A percentile compares a stretch with the other conserved stretches of the same genome.
These are phyloP conservation scores for Podospora comata DNA, from an alignment of 495 filamentous ascomycete genomes.

Conservation along the genomic window DNA sequence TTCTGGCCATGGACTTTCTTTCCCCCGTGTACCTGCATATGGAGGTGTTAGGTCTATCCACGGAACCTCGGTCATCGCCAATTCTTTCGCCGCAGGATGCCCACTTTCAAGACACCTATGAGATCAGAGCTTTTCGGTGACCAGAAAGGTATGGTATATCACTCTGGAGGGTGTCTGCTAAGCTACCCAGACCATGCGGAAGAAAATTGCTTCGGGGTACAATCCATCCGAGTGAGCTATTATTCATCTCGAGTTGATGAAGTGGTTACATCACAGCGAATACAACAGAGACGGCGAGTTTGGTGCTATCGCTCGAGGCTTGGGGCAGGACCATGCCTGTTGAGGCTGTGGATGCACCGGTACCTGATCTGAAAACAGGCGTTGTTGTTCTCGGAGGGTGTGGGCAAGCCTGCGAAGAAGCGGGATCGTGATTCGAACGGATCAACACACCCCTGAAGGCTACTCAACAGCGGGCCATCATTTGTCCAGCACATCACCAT, in stretches of 20 bases:
- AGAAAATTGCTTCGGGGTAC: neutral
- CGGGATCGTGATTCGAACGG: neutral
- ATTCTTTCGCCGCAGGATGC: neutral
- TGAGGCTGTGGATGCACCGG: slow-evolving; percentile 2
- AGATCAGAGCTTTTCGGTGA: neutral
- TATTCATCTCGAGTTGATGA: slow-evolving; percentile 28
- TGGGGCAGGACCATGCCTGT: neutral
- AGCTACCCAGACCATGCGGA: neutral
- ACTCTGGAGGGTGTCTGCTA: neutral
- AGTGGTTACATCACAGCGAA: slow-evolving; percentile 12
- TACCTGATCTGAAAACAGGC: neutral
- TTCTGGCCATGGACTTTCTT: neutral
- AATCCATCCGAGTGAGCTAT: slow-evolving; percentile 7
- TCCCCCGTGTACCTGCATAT: neutral
- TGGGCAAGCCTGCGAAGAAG: neutral
- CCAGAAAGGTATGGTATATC: neutral
- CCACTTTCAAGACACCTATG: neutral
- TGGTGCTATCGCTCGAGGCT: slow-evolving; percentile 3
- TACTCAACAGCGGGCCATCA: neutral
- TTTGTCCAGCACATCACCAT: neutral
- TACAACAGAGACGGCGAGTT: neutral
- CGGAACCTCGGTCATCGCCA: neutral
- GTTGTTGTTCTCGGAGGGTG: neutral
- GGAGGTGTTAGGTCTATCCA: neutral
- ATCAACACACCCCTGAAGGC: neutral